These are phyloP conservation scores for Persicaria tinctoria DNA, from an alignment of 148 eudicot genomes.

Conservation along the genomic window DNA sequence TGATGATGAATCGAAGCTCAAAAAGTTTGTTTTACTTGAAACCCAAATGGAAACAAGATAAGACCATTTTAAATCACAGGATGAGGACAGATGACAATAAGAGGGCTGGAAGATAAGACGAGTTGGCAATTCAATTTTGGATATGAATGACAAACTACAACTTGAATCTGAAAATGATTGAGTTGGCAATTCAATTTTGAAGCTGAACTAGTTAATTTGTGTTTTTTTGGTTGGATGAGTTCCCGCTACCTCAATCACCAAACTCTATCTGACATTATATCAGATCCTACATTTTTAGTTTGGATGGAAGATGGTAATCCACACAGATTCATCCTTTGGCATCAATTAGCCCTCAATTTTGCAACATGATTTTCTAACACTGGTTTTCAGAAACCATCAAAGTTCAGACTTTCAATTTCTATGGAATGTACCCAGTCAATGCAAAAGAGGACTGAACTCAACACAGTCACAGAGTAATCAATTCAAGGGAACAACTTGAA, in stretches of 20 bases:
- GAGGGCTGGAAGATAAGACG: background rate
- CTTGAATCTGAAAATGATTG: background rate
- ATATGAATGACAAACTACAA: slow-evolving; percentile 7
- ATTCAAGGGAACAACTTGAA: too few species aligned
- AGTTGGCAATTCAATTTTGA: too few species aligned
- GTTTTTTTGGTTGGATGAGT: background rate
- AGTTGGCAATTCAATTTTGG: background rate
- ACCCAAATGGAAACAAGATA: background rate
- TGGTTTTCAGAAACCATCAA: background rate
- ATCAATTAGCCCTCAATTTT: slow-evolving; percentile 3
- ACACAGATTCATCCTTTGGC: background rate
- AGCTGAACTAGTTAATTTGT: background rate
- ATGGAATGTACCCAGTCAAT: background rate
- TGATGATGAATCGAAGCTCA: background rate
- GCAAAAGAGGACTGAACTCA: too few species aligned
- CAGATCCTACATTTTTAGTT: background rate
- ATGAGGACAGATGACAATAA: background rate
- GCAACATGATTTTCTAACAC: background rate
- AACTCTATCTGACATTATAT: background rate
- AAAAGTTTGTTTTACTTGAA: background rate
- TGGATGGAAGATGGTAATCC: background rate
- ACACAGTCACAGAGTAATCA: too few species aligned
- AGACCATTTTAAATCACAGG: background rate
- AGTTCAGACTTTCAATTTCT: background rate
- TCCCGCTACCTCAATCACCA: slow-evolving; percentile 1